Conservation (phyloP, 805 yeast species). For the Saccharomycopsis babjevae region DNA sequence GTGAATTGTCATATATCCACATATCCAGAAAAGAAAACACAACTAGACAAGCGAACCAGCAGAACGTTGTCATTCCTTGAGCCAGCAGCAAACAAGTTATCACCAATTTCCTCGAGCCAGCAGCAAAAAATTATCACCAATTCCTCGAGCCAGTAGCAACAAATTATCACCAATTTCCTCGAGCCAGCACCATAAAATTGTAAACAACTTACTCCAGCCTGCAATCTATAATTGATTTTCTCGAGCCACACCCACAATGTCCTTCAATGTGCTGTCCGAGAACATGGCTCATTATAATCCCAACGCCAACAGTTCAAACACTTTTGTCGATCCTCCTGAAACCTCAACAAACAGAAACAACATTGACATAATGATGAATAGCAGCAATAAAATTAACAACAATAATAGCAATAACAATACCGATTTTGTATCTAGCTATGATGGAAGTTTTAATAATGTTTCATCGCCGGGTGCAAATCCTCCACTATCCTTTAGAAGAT, state of each 20-base stretch:
- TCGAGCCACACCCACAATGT: background rate
- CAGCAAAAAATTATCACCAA: no score
- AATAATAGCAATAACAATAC: background rate
- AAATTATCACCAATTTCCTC: no score
- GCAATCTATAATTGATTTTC: no score
- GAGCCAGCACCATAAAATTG: no score
- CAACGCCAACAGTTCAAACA: background rate
- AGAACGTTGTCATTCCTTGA: no score
- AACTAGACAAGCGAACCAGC: no score
- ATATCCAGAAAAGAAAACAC: no score
- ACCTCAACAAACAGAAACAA: background rate
- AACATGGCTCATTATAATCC: background rate
- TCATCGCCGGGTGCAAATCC: background rate
- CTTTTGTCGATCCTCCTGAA: background rate
- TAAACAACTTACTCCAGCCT: no score
- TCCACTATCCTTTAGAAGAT: background rate
- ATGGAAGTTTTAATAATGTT: background rate
- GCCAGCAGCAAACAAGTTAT: no score
- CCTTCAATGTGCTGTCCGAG: background rate
- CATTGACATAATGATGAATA: background rate
- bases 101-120: no score
- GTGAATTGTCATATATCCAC: no score
- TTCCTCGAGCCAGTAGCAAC: no score
- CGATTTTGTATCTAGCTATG: background rate
- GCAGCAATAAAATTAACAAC: background rate